Evolutionary conservation across 176 grass and related monocot genomes (phyloP).

Genomic region (Elymus sibiricus): DNA sequence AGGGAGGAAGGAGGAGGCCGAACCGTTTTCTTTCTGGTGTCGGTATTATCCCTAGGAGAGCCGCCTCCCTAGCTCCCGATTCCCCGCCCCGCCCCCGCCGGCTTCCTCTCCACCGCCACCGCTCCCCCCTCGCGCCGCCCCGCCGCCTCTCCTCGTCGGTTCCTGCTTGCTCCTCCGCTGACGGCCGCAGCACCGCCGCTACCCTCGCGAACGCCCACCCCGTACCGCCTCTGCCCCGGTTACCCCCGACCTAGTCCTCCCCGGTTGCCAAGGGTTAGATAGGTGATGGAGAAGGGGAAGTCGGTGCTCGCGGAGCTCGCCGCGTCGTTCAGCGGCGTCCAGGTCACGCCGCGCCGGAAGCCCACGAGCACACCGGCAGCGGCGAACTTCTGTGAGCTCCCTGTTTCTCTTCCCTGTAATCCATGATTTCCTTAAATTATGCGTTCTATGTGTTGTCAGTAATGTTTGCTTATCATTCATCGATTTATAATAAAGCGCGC

Average conservation of each 20-base stretch:
- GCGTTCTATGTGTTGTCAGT: not conserved
- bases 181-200: not conserved
- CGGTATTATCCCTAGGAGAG: too few relatives aligned
- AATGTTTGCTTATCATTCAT: not conserved
- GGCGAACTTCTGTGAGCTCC: constrained; percentile 46
- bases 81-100: too few relatives aligned
- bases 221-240: not conserved
- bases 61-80: too few relatives aligned
- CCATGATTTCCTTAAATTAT: too few relatives aligned
- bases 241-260: not conserved
- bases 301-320: constrained; percentile 41
- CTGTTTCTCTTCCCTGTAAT: not conserved
- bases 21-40: too few relatives aligned
- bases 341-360: constrained; percentile 32
- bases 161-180: not conserved
- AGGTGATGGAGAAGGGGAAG: constrained; percentile 63
- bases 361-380: not conserved
- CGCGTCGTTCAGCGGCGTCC: constrained; percentile 51
- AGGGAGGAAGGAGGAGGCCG: too few relatives aligned
- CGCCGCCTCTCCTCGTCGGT: not conserved
- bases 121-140: too few relatives aligned
- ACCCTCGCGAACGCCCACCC: not conserved
- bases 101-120: too few relatives aligned
- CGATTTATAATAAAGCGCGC: not conserved
- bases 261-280: not conserved